phyloP scores from a whole-genome alignment of 2,329 filamentous ascomycete species.

The Aplosporella prunicola region DNA sequence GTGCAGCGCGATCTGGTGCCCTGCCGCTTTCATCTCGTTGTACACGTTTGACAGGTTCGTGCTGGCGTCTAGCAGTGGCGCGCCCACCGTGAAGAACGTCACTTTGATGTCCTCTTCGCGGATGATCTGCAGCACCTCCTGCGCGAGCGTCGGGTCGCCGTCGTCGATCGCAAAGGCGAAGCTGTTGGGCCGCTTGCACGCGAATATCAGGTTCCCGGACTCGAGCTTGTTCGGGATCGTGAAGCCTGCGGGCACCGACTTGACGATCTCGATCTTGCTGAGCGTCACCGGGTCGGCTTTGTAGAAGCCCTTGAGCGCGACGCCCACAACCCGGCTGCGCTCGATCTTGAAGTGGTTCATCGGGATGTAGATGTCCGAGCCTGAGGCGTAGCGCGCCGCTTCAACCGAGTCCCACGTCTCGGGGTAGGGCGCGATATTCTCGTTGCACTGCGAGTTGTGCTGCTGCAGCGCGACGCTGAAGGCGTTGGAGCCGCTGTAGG shows the following conservation, averaged over 20 bases:
- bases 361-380: slow-evolving; percentile 55
- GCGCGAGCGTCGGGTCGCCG: slow-evolving; percentile 50
- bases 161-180: slow-evolving; percentile 68
- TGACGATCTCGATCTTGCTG: slow-evolving; percentile 52
- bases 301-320: slow-evolving; percentile 58
- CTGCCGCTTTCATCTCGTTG: slow-evolving; percentile 49
- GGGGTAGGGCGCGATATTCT: slow-evolving; percentile 48
- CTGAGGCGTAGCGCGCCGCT: slow-evolving; percentile 47
- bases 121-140: slow-evolving; percentile 53
- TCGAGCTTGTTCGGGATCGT: slow-evolving; percentile 51
- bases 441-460: slow-evolving; percentile 53
- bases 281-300: slow-evolving; percentile 42
- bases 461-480: slow-evolving; percentile 59
- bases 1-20: slow-evolving; percentile 61
- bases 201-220: slow-evolving; percentile 51
- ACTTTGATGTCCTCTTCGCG: slow-evolving; percentile 53
- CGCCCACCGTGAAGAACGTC: slow-evolving; percentile 63
- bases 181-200: slow-evolving; percentile 57
- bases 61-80: slow-evolving; percentile 47
- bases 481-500: slow-evolving; percentile 51
- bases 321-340: slow-evolving; percentile 45
- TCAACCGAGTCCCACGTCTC: slow-evolving; percentile 61
- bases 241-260: slow-evolving; percentile 42
- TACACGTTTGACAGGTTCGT: slow-evolving; percentile 58
- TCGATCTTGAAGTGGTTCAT: slow-evolving; percentile 57